Base-by-base conservation (phyloP, 352 stramenopile genomes). In the Phytophthora crassamura region DNA sequence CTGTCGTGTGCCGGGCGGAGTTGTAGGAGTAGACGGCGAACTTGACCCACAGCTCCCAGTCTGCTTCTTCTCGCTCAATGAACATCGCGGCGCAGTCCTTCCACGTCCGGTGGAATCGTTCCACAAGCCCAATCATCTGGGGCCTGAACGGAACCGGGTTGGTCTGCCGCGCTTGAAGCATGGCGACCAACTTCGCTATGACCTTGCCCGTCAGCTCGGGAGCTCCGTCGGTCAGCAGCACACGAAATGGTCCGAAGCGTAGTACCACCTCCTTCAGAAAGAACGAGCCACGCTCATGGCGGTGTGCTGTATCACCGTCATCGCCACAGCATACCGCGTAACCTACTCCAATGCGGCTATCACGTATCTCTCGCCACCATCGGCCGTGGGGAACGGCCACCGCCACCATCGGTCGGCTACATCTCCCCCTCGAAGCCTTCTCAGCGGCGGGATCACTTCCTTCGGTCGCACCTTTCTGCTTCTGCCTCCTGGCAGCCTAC, bases 21-120 rank as follows among this genome's bases (percentile, higher is more conserved):
- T 50, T 50, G 28, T 50, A 50, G 5, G 22, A 8, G 15, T 50
- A 50, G 0, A 50, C 42, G 1, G 42, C 22, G 15, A 50, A 50
- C 12, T 50, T 50, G 7, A 50, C 42, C 10, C 25, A 47, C 11
- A 38, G 35, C 7, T 50, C 18, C 42, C 20, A 50, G 11, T 16
- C n/a, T 22, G 46, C 14, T 53, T 32, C 3, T 45, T 32, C 3
- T 35, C 32, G 7, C 16, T 22, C 34, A n/a, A 16, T 56, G 34
- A 35, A 56, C 5, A 20, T 40, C 2, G 36, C 22, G 3, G 36
- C 48, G 11, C 48, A 56, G 35, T 67, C 64, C 33, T 67, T 67
- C 64, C 50, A 67, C 3, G 51, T 55, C 5, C 52, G 5, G 20
- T 73, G 52, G 35, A 60, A 67, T 0, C 51, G 18, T 15, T 68